Base-by-base conservation (phyloP, 129 eudicot species). In the Artemisia tridentata region DNA sequence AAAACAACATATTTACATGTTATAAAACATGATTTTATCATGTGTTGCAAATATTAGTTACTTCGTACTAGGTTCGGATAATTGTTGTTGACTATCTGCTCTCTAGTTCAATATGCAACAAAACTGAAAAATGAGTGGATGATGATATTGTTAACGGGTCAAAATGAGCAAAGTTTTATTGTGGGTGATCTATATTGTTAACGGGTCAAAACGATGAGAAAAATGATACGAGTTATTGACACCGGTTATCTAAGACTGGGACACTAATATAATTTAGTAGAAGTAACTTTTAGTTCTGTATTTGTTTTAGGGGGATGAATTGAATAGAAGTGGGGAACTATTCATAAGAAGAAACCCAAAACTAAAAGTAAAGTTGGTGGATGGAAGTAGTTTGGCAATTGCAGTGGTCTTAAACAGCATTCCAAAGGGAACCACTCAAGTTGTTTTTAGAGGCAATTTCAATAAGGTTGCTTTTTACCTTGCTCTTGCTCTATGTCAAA, bases 321-420 rank as follows among this genome's bases (percentile, higher is more conserved):
- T 87, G 27, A 90, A 90, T 65, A 68, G 25, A 31, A 71, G 51
- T 56, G 91, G 96, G 17, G 85, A 84, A 25, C 51, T 86, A 15
- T 86, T 80, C 76, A 29, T 84, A 13, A 78, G 69, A 71, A 82
- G 74, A 69, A 73, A 90, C 14, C 96, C 96, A 16, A 14, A 80
- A 18, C 80, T 90, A 11, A 84, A 80, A 59, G 81, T 90, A 75
- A 90, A 77, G 83, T 2, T 90, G 68, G 87, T 90, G 29, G 96
- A 90, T 79, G 96, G 96, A 38, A 87, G 86, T 73, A 87, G 95
- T 68, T 85, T 90, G 59, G 95, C 78, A 9, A 82, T 85, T 78
- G 93, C 96, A 20, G 74, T 90, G 10, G 88, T 90, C 38, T 48
- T 90, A 18, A 86, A 90, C 56, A 84, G 68, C 79, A 84, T 90